Percentiles rank a stretch among this genome's conserved stretches.
These are phyloP conservation scores for sunflower (Helianthus annuus) DNA, from an alignment of 129 eudicot species.

Conservation along the genomic window HanXRQr2.0-SUNRISE NC_035440.2:107143743-107144242, in stretches of 20 bases:
- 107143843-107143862: constrained; percentile 10
- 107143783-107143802: constrained; percentile 12
- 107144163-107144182: no score
- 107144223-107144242: no score
- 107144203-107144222: no score
- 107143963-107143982: constrained; percentile 4
- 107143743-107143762: constrained; percentile 28
- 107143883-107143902: neutral
- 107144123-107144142: neutral
- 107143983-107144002: constrained; percentile 1
- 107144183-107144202: no score
- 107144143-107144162: no score
- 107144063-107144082: neutral
- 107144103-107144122: neutral
- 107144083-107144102: neutral
- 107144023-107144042: neutral
- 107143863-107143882: neutral
- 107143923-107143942: constrained; percentile 5
- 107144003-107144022: neutral
- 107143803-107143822: constrained; percentile 21
- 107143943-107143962: constrained; percentile 3
- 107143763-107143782: constrained; percentile 27
- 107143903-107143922: constrained; percentile 4
- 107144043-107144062: neutral
- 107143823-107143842: constrained; percentile 17